Conservation (phyloP, 108 stramenopile species). For the Cyclotella atomus region DNA sequence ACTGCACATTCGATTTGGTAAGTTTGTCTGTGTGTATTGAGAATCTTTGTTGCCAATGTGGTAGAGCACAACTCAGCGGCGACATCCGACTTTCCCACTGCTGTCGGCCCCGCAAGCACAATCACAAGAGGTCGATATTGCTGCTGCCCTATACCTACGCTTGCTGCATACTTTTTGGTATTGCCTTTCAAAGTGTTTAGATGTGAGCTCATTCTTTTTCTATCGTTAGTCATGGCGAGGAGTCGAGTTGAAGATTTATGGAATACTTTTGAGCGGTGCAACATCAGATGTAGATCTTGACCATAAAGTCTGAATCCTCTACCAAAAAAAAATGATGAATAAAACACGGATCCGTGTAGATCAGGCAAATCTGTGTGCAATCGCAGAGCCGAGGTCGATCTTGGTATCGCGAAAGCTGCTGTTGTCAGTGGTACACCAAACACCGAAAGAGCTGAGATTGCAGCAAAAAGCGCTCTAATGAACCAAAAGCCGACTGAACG, state of each 20-base stretch:
- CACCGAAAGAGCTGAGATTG: background rate
- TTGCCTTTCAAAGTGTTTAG: background rate
- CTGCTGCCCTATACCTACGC: background rate
- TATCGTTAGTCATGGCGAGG: background rate
- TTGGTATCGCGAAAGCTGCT: background rate
- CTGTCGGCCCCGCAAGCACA: conserved; percentile 92
- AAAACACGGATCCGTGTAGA: too few species aligned
- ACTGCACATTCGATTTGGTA: conserved; percentile 27
- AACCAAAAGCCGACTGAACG: background rate
- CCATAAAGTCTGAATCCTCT: too few species aligned
- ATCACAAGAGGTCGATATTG: conserved; percentile 60
- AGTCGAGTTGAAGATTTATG: background rate
- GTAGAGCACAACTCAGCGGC: conserved; percentile 77
- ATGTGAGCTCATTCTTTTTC: conserved; percentile 4
- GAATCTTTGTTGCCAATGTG: conserved; percentile 36
- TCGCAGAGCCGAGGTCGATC: background rate
- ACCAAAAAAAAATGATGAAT: too few species aligned
- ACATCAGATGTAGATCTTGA: background rate
- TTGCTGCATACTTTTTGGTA: background rate
- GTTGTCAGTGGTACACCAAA: background rate
- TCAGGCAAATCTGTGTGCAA: too few species aligned
- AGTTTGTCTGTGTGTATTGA: conserved; percentile 8
- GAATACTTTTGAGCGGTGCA: background rate
- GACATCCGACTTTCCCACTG: conserved; percentile 91
- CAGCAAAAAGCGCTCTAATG: background rate